Evolutionary conservation across 1,139 yeast species (phyloP), one percentile per base, ranked within the genome.

Genomic region (Nematodospora anomalae): DNA sequence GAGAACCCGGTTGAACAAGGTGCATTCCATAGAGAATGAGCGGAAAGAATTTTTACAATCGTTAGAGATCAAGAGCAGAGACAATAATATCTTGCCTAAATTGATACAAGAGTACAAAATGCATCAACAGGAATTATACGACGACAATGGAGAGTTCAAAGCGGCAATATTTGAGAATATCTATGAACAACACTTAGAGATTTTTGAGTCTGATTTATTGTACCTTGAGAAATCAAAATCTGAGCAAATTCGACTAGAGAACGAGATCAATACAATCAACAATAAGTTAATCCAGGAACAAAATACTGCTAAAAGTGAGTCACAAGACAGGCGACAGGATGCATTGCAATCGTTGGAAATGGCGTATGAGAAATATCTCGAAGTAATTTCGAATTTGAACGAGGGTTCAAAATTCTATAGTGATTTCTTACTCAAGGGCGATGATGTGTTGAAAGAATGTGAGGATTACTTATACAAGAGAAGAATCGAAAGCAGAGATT

Each of bases 321-420:
- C 59, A 3, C 64, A 41, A 45, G 53, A 23, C 38, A 59, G 63
- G 16, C 61, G 90, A 23, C 76, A 73, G 37, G 62, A 64, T 22
- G 73, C 74, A 1, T 57, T 85, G 30, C 81, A 78, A 39, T 61
- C 59, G 2, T 56, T 86, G 18, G 86, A 83, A 40, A 57, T 64
- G 3, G 79, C 76, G 0, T 79, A 71, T 49, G 58, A 68, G 21
- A 72, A 75, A 41, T 85, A 69, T 50, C 55, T 67, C 28, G 88
- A 81, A 47, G 63, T 87, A 6, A 57, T 73, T 14, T 62, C 71
- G 12, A 84, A 86, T 50, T 56, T 88, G 27, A 73, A 74, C 26
- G 86, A 84, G 48, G 97, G 95, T 0, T 53, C 77, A 0, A 71
- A 71, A 38, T 89, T 88, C 54, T 89, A 89, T 59, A 70, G 70